phyloP scores from a whole-genome alignment of 495 filamentous ascomycete genomes.

The Durotheca rogersii region DNA sequence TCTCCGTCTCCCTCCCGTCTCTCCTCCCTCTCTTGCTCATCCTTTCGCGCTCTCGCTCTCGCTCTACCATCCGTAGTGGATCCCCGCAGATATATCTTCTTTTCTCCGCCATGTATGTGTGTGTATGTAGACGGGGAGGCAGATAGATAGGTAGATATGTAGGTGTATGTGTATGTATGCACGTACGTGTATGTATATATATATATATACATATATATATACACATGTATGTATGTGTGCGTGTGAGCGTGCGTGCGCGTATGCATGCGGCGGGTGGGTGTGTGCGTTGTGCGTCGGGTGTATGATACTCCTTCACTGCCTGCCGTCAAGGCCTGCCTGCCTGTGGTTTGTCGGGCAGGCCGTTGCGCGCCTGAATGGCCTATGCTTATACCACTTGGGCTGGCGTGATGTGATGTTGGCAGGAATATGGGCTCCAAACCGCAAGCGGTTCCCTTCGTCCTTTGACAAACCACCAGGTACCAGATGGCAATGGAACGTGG shows the following conservation, averaged over 20 bases:
- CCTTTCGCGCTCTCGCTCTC: too few species aligned
- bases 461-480: conserved; percentile 15
- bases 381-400: conserved; percentile 27
- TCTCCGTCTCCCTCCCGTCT: too few species aligned
- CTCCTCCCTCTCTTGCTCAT: too few species aligned
- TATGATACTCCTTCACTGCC: conserved; percentile 20
- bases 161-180: neutral
- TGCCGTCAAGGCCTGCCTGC: conserved; percentile 14
- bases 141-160: conserved; percentile 21
- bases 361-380: neutral
- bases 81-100: conserved; percentile 22
- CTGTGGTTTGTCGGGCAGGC: conserved; percentile 15
- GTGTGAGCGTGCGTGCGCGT: neutral
- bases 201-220: too few species aligned
- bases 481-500: conserved; percentile 11
- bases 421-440: conserved; percentile 19
- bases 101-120: neutral
- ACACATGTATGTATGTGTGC: neutral
- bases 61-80: conserved; percentile 22
- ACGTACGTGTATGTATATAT: neutral
- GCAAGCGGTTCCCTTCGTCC: conserved; percentile 22
- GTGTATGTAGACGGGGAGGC: too few species aligned
- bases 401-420: conserved; percentile 29
- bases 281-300: too few species aligned
- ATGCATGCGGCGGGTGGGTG: neutral